Evolutionary conservation across 768 basidiomycete species (phyloP), one percentile per base, ranked within the genome.

Genomic region (Plicaturopsis crispa): DNA sequence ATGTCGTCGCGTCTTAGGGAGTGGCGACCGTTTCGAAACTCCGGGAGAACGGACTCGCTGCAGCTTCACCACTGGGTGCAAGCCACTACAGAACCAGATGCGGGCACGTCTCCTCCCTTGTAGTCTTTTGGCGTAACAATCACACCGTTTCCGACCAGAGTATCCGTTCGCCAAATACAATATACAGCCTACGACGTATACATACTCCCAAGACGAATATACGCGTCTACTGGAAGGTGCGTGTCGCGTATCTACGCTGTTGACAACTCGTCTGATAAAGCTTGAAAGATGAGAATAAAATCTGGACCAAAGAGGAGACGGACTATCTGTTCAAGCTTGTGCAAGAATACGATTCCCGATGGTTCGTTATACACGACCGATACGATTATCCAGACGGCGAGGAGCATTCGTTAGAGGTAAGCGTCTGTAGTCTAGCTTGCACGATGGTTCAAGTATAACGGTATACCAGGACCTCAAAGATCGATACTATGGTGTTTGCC

Each of bases 241-340:
- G 67, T 45, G 23, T 11, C 2, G 18, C 33, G 0, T 12, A 31
- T 18, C 8, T 19, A 6, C 34, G 7, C 21, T 18, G 10, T n/a
- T n/a, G n/a, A n/a, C n/a, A n/a, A n/a, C n/a, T 28, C 31, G 26
- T 12, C 23, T 8, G 23, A 42, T 31, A 20, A 35, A 18, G 16
- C 17, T 36, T 24, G 18, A 18, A 39, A 82, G 94, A 93, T 50
- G 65, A 63, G 7, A 82, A 83, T n/a, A n/a, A n/a, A n/a, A n/a
- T n/a, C 43, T 98, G 96, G 96, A 74, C 86, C 5, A 84, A 83
- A 49, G 88, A 91, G 48, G 92, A 97, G 59, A 97, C 96, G 0
- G 85, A 90, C 54, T 90, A 97, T 53, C 72, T 99, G 1, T 94
- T 98, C 60, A 63, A 63, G 3, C 58, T 94, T 6, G 80, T 84